A percentile compares a stretch with the other conserved stretches of the same genome.
These are phyloP conservation scores for Quercus aquifolioides DNA, from an alignment of 306 rosid species.

Conservation along the genomic window DNA sequence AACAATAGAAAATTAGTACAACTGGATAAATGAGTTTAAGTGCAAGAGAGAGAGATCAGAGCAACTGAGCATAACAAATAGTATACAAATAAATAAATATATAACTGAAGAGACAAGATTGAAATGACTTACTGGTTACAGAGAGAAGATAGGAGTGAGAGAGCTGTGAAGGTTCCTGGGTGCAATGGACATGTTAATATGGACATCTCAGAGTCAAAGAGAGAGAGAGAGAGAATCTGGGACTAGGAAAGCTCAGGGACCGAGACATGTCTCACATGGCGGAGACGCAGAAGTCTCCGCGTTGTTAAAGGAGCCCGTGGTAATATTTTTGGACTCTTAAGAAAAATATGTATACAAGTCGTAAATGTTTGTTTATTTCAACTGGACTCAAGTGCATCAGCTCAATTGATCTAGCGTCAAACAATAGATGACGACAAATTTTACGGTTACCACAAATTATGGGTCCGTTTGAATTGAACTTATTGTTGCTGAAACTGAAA, in stretches of 20 bases:
- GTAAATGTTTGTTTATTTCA: background rate
- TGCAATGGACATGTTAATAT: conserved; percentile 21
- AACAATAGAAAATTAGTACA: background rate
- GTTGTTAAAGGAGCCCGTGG: conserved; percentile 40
- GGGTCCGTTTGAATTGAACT: no score
- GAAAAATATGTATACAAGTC: no score
- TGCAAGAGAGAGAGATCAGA: conserved; percentile 11
- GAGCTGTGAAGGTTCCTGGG: conserved; percentile 38
- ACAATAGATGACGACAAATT: no score
- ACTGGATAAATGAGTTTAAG: conserved; percentile 1
- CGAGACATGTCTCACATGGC: conserved; percentile 91
- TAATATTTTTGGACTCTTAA: background rate
- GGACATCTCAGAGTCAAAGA: conserved; percentile 12
- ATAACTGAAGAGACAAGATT: background rate
- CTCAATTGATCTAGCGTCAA: background rate
- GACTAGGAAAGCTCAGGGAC: conserved; percentile 55
- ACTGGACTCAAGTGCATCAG: background rate
- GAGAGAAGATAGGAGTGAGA: conserved; percentile 41
- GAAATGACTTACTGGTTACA: conserved; percentile 46
- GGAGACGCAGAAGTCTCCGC: conserved; percentile 48
- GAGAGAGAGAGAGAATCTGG: conserved; percentile 14
- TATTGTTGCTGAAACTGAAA: no score
- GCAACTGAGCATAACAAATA: conserved; percentile 7
- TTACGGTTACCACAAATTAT: no score
- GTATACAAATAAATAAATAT: background rate